phyloP scores from a whole-genome alignment of 2,329 filamentous ascomycete genomes.

The Alternaria atra region DNA sequence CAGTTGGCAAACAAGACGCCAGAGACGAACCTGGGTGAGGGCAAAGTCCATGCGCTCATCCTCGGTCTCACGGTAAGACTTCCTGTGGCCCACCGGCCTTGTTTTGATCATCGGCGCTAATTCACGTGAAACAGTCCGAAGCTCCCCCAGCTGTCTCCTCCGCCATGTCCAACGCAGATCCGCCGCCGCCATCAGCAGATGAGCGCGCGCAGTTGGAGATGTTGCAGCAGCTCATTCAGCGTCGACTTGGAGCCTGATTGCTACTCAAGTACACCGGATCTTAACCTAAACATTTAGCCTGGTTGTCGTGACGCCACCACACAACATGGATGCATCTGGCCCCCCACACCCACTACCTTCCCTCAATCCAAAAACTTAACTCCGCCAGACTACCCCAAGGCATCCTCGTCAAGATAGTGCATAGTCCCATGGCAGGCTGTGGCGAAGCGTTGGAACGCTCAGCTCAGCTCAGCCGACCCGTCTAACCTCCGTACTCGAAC shows the following conservation, averaged over 20 bases:
- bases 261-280: constrained; percentile 20
- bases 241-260: constrained; percentile 38
- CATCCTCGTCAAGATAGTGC: constrained; percentile 5
- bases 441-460: constrained; percentile 2
- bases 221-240: constrained; percentile 45
- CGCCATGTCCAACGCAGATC: constrained; percentile 40
- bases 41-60: constrained; percentile 62
- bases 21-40: constrained; percentile 58
- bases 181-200: constrained; percentile 32
- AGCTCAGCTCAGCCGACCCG: constrained; percentile 14
- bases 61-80: constrained; percentile 70
- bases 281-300: constrained; percentile 28
- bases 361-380: constrained; percentile 12
- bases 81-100: constrained; percentile 34
- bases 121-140: constrained; percentile 51
- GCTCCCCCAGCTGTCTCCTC: constrained; percentile 47
- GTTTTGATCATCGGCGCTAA: constrained; percentile 49
- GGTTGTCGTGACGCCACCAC: constrained; percentile 30
- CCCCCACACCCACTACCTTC: constrained; percentile 23
- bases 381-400: constrained; percentile 4
- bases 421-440: constrained; percentile 13
- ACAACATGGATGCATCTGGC: constrained; percentile 28
- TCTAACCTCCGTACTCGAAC: constrained; percentile 17
- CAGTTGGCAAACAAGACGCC: constrained; percentile 63
- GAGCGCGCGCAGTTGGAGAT: constrained; percentile 44